Evolutionary conservation across 768 basidiomycete genomes (phyloP), one percentile per base, ranked within the genome.

Genomic region (Kondoa malvinella): DNA sequence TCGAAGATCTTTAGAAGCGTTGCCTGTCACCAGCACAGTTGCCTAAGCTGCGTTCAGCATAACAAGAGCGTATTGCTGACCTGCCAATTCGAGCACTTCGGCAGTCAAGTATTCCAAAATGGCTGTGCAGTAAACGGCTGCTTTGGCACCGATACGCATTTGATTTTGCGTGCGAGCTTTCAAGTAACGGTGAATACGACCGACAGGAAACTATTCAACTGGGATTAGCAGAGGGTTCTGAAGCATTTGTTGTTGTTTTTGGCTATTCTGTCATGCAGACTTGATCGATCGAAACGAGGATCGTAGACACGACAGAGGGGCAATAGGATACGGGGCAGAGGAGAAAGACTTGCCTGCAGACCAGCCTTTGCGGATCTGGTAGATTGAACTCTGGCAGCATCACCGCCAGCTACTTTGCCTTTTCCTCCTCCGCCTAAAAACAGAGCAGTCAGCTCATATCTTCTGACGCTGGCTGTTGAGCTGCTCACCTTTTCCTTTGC

Each of bases 101-200:
- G 92, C 92, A 0, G 92, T 94, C 64, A 97, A 81, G 76, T 97
- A 96, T 78, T 97, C 92, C 67, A 95, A 82, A 72, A 95, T 91
- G 33, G 92, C 92, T 40, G 88, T 86, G n/a, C 89, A 90, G 77
- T 94, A 94, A 17, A 96, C 92, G 8, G 92, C 91, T 30, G 92
- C 92, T 77, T 95, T 95, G n/a, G 91, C 92, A 31, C 92, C 92
- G 71, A 97, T 90, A 40, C 92, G 87, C 66, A 94, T 86, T 75
- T 92, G 92, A 78, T 92, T 87, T 76, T 91, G 88, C 21, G 89
- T 94, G 71, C 87, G 83, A 75, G 86, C 86, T 77, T 95, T 92
- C 72, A 95, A 79, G 79, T 89, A 94, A 80, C 92, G 84, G 77
- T 97, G 92, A 67, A 95, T 92, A 89, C 92, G 92, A 64, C 92